phyloP scores from a whole-genome alignment of 805 yeast species.

The Kuraishia piskuri region DNA sequence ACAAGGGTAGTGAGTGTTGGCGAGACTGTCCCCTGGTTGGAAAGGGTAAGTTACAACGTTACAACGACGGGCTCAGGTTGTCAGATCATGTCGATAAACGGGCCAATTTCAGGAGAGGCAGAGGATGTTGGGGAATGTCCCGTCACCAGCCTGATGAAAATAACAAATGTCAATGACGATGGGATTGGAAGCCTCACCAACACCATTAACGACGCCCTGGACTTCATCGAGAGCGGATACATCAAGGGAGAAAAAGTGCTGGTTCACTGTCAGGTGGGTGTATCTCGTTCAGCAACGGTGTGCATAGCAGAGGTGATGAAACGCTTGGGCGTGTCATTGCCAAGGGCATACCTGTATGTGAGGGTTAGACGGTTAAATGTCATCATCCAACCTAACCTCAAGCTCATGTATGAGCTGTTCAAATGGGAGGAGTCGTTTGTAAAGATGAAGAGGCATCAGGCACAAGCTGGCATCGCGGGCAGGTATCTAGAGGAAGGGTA shows the following conservation, averaged over 20 bases:
- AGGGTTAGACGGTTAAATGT: conserved; percentile 84
- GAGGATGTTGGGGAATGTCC: conserved; percentile 11
- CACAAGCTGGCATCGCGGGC: neutral
- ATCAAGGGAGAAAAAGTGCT: conserved; percentile 41
- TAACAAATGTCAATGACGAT: conserved; percentile 79
- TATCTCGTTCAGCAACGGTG: conserved; percentile 89
- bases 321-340: conserved; percentile 53
- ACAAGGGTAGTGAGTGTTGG: conserved; percentile 80
- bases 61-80: conserved; percentile 18
- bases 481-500: no score
- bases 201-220: conserved; percentile 54
- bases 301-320: conserved; percentile 94
- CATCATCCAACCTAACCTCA: conserved; percentile 87
- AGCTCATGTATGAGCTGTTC: conserved; percentile 85
- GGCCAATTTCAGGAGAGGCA: conserved; percentile 8
- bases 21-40: conserved; percentile 62
- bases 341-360: conserved; percentile 81
- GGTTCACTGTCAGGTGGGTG: conserved; percentile 95
- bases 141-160: conserved; percentile 45
- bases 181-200: conserved; percentile 73
- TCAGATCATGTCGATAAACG: conserved; percentile 18
- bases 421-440: conserved; percentile 47
- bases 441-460: conserved; percentile 1
- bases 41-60: conserved; percentile 12
- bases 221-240: conserved; percentile 52